These are phyloP conservation scores for Beta lomatogona DNA, from an alignment of 179 eudicot species.

Conservation along the genomic window DNA sequence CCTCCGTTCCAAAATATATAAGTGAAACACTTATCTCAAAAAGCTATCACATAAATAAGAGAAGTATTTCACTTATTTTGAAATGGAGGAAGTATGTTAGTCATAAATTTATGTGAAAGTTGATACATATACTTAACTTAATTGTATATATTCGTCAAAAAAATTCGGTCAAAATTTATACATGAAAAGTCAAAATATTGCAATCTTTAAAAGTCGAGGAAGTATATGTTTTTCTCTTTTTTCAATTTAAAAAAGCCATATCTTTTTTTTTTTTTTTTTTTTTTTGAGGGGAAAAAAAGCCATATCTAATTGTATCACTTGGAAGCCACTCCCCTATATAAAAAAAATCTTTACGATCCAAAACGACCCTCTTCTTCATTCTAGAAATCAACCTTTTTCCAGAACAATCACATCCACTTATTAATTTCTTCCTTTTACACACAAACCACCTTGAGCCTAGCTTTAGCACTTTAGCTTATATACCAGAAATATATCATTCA, in stretches of 20 bases:
- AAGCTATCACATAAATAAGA: too few relatives aligned
- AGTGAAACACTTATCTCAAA: too few relatives aligned
- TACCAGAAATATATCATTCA: background rate
- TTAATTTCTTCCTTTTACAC: background rate
- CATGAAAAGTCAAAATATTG: too few relatives aligned
- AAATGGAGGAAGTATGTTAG: too few relatives aligned
- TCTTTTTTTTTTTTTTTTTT: too few relatives aligned
- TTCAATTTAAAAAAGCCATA: background rate
- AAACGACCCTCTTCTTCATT: background rate
- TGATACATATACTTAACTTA: background rate
- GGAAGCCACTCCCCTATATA: conserved; percentile 9
- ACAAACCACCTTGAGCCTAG: background rate
- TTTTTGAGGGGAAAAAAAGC: too few relatives aligned
- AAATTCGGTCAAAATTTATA: too few relatives aligned
- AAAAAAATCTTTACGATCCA: background rate
- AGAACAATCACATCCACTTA: conserved; percentile 3
- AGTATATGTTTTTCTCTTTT: too few relatives aligned
- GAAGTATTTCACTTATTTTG: too few relatives aligned
- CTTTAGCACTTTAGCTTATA: background rate
- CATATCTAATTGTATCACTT: background rate
- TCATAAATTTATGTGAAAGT: too few relatives aligned
- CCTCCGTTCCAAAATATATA: too few relatives aligned
- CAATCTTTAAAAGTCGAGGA: too few relatives aligned
- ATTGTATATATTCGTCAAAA: background rate
- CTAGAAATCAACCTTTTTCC: conserved; percentile 7